Evolutionary conservation across 1,284 basidiomycete genomes (phyloP).

Genomic region (Omphalotus olearius): DNA sequence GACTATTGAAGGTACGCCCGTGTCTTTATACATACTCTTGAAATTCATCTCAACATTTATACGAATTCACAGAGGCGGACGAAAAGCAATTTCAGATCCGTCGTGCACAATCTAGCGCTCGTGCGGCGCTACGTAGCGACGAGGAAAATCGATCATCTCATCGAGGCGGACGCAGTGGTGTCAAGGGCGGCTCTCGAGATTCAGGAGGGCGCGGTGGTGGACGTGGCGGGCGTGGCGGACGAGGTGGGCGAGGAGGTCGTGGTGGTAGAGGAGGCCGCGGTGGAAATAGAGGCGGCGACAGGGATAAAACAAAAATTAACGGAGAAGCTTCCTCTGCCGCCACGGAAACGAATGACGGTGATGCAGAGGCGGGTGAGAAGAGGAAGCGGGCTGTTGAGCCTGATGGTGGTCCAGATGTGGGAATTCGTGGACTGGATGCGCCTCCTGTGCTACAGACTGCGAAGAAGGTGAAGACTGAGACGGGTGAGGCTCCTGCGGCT

Average conservation of each 20-base stretch:
- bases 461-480: slow-evolving; percentile 61
- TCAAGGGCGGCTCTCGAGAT: slow-evolving; percentile 42
- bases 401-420: slow-evolving; percentile 65
- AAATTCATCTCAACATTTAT: not conserved
- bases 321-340: slow-evolving; percentile 18
- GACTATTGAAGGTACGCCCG: slow-evolving; percentile 49
- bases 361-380: slow-evolving; percentile 55
- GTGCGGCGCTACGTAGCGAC: slow-evolving; percentile 36
- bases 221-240: slow-evolving; percentile 34
- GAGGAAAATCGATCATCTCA: slow-evolving; percentile 21
- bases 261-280: slow-evolving; percentile 39
- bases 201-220: slow-evolving; percentile 25
- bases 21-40: not conserved
- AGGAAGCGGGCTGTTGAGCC: slow-evolving; percentile 71
- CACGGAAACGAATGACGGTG: slow-evolving; percentile 6
- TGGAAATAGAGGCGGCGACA: slow-evolving; percentile 27
- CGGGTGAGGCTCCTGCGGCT: slow-evolving; percentile 16
- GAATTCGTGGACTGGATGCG: slow-evolving; percentile 55
- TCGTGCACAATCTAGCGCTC: slow-evolving; percentile 64
- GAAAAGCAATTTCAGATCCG: slow-evolving; percentile 71
- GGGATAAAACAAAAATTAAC: slow-evolving; percentile 23
- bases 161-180: slow-evolving; percentile 35
- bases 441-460: slow-evolving; percentile 52
- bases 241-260: slow-evolving; percentile 35
- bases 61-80: slow-evolving; percentile 39